Evolutionary conservation across 2,329 filamentous ascomycete species (phyloP).

Genomic region (Phialophora tarda): DNA sequence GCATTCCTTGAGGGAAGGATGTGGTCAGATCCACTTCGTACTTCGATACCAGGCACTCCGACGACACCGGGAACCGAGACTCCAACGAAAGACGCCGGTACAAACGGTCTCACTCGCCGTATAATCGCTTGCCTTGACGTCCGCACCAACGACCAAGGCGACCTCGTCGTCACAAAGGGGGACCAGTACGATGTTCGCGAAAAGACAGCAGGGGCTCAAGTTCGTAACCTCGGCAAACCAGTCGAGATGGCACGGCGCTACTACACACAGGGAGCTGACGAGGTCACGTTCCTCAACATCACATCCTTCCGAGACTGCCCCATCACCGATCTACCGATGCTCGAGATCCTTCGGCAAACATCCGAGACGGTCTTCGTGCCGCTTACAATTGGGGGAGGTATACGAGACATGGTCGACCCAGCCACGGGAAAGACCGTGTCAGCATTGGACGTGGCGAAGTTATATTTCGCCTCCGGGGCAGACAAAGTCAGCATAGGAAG

Average conservation of each 20-base stretch:
- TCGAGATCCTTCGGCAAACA: conserved; percentile 85
- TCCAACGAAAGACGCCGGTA: conserved; percentile 11
- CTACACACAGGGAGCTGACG: conserved; percentile 95
- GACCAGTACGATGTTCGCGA: conserved; percentile 99
- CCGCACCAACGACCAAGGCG: conserved; percentile 88
- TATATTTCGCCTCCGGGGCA: conserved; percentile 97
- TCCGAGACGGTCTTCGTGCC: conserved; percentile 95
- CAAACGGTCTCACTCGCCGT: conserved; percentile 81
- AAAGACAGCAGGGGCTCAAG: conserved; percentile 67
- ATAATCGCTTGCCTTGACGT: conserved; percentile 97
- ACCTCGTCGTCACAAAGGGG: conserved; percentile 96
- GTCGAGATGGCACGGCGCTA: conserved; percentile 93
- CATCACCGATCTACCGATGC: conserved; percentile 89
- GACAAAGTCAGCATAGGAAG: conserved; percentile 98
- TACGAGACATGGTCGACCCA: conserved; percentile 83
- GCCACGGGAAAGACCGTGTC: conserved; percentile 84
- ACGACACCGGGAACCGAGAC: conserved; percentile 27
- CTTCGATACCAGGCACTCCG: conserved; percentile 19
- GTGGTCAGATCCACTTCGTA: conserved; percentile 44
- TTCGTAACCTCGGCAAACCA: conserved; percentile 94
- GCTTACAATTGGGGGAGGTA: conserved; percentile 92
- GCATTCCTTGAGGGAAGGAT: conserved; percentile 81
- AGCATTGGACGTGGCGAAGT: conserved; percentile 87
- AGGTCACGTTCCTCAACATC: conserved; percentile 97
- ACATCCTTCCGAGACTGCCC: conserved; percentile 97